Conservation (phyloP, 192 early-diverging fungal genomes). For the Backusella circina region DNA sequence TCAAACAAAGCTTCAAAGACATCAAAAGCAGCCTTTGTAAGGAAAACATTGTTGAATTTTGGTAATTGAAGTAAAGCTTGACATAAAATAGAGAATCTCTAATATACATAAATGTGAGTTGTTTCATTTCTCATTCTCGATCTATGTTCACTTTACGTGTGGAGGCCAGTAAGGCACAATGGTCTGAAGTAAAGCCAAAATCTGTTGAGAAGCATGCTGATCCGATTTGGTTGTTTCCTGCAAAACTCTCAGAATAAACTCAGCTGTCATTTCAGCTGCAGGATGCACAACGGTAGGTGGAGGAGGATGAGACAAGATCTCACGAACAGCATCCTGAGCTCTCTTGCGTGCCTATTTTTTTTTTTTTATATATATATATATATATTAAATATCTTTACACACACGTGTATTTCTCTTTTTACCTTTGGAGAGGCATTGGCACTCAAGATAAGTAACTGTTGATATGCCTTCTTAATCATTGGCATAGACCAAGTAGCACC, state of each 20-base stretch:
- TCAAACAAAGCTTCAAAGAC: constrained; percentile 64
- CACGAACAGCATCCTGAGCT: constrained; percentile 79
- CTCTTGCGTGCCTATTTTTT: constrained; percentile 59
- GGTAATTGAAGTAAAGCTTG: constrained; percentile 75
- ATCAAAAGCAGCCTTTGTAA: constrained; percentile 77
- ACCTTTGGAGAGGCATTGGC: constrained; percentile 86
- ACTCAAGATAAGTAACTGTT: constrained; percentile 72
- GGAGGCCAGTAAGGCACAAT: constrained; percentile 55
- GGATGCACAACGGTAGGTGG: constrained; percentile 72
- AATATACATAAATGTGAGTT: neutral
- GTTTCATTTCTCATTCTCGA: constrained; percentile 18
- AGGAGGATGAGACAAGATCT: constrained; percentile 69
- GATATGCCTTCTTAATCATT: constrained; percentile 63
- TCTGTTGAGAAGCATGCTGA: constrained; percentile 56
- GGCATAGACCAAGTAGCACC: constrained; percentile 66
- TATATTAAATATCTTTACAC: too few species aligned
- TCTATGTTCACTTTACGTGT: constrained; percentile 26
- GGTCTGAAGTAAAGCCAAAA: constrained; percentile 67
- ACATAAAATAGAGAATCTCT: constrained; percentile 62
- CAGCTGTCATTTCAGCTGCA: constrained; percentile 55
- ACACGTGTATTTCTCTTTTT: neutral
- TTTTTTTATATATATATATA: neutral
- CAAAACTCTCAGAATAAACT: constrained; percentile 60
- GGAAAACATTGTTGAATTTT: constrained; percentile 70
- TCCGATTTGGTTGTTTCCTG: constrained; percentile 52